A percentile compares a stretch with the other conserved stretches of the same genome.
Evolutionary conservation across 2,329 filamentous ascomycete genomes (phyloP).

Genomic region (Paecilomyces formosus): DNA sequence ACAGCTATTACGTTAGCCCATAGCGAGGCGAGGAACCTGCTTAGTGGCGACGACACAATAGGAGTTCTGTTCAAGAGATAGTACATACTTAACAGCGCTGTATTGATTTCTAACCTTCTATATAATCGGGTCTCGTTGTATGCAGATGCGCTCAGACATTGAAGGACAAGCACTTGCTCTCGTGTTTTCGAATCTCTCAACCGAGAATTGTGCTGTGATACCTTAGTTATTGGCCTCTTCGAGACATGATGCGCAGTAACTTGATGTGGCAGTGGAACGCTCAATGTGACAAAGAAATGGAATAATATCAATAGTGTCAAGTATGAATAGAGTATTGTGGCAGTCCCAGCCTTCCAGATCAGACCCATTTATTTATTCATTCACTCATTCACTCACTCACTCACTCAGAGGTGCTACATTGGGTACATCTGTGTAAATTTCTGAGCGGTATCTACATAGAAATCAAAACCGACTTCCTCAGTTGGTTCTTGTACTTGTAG

Average conservation of each 20-base stretch:
- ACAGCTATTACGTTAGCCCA: background rate
- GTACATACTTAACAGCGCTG: too few relatives aligned
- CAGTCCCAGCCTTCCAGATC: conserved; percentile 53
- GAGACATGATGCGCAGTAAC: conserved; percentile 17
- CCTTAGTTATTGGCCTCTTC: background rate
- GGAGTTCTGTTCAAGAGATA: conserved; percentile 4
- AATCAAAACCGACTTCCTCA: background rate
- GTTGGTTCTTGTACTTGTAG: too few relatives aligned
- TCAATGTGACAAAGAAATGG: conserved; percentile 29
- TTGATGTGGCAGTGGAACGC: conserved; percentile 35
- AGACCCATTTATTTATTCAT: conserved; percentile 51
- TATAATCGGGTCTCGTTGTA: too few relatives aligned
- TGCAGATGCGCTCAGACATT: background rate
- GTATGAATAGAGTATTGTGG: conserved; percentile 41
- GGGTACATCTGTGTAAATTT: background rate
- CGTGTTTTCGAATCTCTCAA: background rate
- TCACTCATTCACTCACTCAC: conserved; percentile 51
- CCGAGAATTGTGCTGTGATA: too few relatives aligned
- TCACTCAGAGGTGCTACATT: conserved; percentile 46
- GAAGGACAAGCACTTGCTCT: conserved; percentile 4
- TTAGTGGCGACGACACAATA: conserved; percentile 5
- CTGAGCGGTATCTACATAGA: too few relatives aligned
- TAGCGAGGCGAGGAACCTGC: background rate
- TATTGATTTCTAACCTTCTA: too few relatives aligned
- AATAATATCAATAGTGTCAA: conserved; percentile 45